Evolutionary conservation across 129 eudicot species (phyloP), one percentile per base, ranked within the genome.

Genomic region (Flaveria ramosissima): DNA sequence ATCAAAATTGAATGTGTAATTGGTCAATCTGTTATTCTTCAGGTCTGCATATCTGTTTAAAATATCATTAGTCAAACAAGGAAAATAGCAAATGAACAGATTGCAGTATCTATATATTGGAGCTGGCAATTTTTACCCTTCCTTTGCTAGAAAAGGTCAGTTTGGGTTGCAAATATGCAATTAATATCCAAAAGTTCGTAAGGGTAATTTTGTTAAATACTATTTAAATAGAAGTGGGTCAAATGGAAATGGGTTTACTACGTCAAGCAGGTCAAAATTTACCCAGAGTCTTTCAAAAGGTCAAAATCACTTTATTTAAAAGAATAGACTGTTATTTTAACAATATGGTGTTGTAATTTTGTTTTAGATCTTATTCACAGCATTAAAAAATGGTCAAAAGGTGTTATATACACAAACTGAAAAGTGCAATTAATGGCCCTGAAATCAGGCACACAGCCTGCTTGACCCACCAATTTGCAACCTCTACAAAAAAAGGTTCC

Each of bases 21-120:
- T 89, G 70, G 99, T 95, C 81, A 83, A 79, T 77, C 97, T 86
- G 82, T 95, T 95, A 86, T 95, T 94, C 93, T 94, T 95, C 87
- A 95, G 81, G 74, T 95, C 99, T 57, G 99, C 99, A 65, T 91
- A 95, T 85, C 99, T 95, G 91, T 79, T 72, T 36, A 39, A 62
- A 26, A 65, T 17, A 82, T 78, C 61, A 80, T 24, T 48, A 71
- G 45, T 27, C 68, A 26, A 50, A 17, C 8, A 27, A 73, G 36
- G 68, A 23, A 72, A n/a, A 48, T 23, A 30, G 20, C 72, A 63
- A 75, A 61, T 12, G 13, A 75, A 47, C 10, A 17, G 32, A 19
- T 45, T 23, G 19, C 68, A 14, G 52, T 14, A 62, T 47, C 43
- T 16, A 39, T 3, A 65, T 76, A 19, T 17, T 56, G 13, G 26